Conservation (phyloP, 31 red algal genomes). For the Endocladia muricata region DNA sequence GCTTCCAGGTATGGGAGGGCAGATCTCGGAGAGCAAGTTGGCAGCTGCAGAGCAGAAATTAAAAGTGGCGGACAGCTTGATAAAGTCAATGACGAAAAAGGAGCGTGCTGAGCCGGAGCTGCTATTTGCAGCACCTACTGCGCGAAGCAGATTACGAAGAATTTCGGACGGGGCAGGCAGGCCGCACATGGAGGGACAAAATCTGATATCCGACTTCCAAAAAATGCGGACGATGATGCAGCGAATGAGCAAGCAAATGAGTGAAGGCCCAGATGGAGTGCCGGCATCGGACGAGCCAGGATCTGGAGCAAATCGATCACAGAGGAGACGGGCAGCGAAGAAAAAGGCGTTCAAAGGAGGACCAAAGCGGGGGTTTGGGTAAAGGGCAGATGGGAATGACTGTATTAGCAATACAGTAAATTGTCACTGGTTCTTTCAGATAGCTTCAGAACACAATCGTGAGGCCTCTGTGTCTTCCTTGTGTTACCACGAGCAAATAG, state of each 20-base stretch:
- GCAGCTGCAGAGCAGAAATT: conserved; percentile 72
- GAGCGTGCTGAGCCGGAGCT: conserved; percentile 91
- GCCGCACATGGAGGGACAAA: conserved; percentile 59
- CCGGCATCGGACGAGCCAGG: not conserved
- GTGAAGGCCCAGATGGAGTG: conserved; percentile 16
- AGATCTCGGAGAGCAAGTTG: conserved; percentile 73
- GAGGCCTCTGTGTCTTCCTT: too few relatives aligned
- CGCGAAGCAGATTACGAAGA: conserved; percentile 58
- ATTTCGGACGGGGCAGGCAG: conserved; percentile 86
- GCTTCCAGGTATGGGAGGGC: conserved; percentile 82
- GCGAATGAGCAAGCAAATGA: conserved; percentile 81
- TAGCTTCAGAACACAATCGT: too few relatives aligned
- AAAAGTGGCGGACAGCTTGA: conserved; percentile 85
- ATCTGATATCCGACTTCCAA: conserved; percentile 77
- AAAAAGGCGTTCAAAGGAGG: conserved; percentile 50
- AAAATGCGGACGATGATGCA: conserved; percentile 93
- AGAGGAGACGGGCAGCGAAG: conserved; percentile 57
- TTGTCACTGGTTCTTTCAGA: too few relatives aligned
- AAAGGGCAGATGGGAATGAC: conserved; percentile 1
- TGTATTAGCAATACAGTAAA: too few relatives aligned
- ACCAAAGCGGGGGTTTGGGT: conserved; percentile 31
- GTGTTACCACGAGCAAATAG: too few relatives aligned
- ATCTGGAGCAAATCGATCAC: conserved; percentile 43
- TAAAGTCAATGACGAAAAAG: conserved; percentile 93
- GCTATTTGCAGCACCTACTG: conserved; percentile 45